phyloP scores from a whole-genome alignment of 306 rosid species.

The Cucurbita ficifolia region DNA sequence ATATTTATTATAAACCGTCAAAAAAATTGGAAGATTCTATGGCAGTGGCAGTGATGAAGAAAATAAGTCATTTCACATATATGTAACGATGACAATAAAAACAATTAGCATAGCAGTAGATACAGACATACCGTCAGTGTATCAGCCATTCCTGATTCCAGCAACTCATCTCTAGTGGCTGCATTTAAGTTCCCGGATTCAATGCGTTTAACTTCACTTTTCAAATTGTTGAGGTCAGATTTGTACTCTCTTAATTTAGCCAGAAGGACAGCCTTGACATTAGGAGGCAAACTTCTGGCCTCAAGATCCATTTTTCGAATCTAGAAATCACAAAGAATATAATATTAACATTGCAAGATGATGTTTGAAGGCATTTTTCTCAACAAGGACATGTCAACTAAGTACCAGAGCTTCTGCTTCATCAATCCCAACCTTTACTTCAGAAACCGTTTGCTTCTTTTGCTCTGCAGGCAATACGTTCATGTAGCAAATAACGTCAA shows the following conservation, averaged over 20 bases:
- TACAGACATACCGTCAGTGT: constrained; percentile 49
- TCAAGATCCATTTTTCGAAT: constrained; percentile 91
- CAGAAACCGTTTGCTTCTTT: constrained; percentile 80
- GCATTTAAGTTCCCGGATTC: constrained; percentile 55
- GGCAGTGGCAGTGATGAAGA: neutral
- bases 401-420: constrained; percentile 87
- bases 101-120: neutral
- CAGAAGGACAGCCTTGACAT: constrained; percentile 67
- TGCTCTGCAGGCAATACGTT: constrained; percentile 48
- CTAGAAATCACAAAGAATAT: constrained; percentile 23
- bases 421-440: constrained; percentile 69
- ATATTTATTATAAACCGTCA: neutral
- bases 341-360: constrained; percentile 6
- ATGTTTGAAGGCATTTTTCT: constrained; percentile 9
- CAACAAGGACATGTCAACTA: constrained; percentile 5
- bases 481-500: neutral
- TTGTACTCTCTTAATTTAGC: constrained; percentile 89
- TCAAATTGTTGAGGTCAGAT: constrained; percentile 84
- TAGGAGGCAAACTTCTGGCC: constrained; percentile 91
- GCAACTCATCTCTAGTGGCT: constrained; percentile 72
- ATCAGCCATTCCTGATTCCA: constrained; percentile 97
- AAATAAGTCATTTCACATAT: neutral
- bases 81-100: neutral
- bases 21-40: neutral
- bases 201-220: constrained; percentile 63